Evolutionary conservation across 805 yeast species (phyloP), one percentile per base, ranked within the genome.

Genomic region (Yamadazyma paraphyllophila): DNA sequence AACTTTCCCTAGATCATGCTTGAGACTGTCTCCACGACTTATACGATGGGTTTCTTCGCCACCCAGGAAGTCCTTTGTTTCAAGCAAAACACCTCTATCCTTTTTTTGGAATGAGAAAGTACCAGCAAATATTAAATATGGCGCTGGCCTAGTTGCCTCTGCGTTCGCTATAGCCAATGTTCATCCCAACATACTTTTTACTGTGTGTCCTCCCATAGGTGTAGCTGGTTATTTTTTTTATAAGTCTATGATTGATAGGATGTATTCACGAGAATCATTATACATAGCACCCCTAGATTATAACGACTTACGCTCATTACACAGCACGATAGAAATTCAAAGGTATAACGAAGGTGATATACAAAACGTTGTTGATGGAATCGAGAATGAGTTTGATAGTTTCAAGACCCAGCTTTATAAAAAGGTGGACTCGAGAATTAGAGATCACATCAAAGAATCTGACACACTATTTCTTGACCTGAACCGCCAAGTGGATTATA

Each of bases 311-410:
- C 15, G 47, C n/a, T 17, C 20, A 1, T 16, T 14, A n/a, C 31
- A 41, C 7, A 20, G 34, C 11, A 35, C 39, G 2, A 34, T 51
- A 4, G 34, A 26, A 14, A 20, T 51, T 7, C 31, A 35, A 3
- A 33, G 34, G 20, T 71, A 71, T 52, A 69, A 71, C 49, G 74
- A 67, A 47, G 49, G 61, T 15, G 57, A 54, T 26, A 38, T 66
- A 2, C 49, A 53, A 16, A 62, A 63, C 44, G 71, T 67, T 11
- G 16, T 63, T 12, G 45, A 54, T 13, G 74, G 74, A 4, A 54
- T 70, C 16, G 74, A 71, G 10, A 66, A 58, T 45, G 67, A 67
- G 52, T 70, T 55, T 50, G 74, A 68, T 44, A 58, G 60, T 41
- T 65, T 70, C 48, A 62, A 55, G 35, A 33, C 43, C 7, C 67